Conservation (phyloP, 1,284 basidiomycete genomes). For the Phellopilus nigrolimitatus region DNA sequence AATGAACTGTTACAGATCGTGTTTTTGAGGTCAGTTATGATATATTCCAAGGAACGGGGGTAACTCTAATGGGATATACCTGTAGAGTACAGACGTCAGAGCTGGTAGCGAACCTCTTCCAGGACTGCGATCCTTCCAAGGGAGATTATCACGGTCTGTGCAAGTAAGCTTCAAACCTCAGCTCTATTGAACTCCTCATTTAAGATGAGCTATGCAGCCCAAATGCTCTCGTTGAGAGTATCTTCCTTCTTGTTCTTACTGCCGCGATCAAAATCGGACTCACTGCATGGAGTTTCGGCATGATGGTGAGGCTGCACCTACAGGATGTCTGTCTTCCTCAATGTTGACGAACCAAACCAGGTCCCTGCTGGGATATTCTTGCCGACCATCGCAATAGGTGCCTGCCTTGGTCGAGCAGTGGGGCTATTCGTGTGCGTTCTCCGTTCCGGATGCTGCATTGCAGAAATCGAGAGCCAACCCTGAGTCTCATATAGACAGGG, state of each 20-base stretch:
- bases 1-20: conserved; percentile 26
- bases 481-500: conserved; percentile 45
- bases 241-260: conserved; percentile 60
- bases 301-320: conserved; percentile 48
- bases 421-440: conserved; percentile 60
- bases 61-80: neutral
- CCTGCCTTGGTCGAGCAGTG: conserved; percentile 62
- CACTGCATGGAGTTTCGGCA: conserved; percentile 73
- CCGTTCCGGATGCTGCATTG: neutral
- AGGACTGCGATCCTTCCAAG: conserved; percentile 62
- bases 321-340: neutral
- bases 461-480: neutral
- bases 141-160: conserved; percentile 69
- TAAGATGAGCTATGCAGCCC: conserved; percentile 39
- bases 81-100: conserved; percentile 63
- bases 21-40: conserved; percentile 20
- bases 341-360: conserved; percentile 29
- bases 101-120: conserved; percentile 66
- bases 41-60: neutral
- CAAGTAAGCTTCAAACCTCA: conserved; percentile 49
- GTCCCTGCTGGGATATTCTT: conserved; percentile 72
- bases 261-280: conserved; percentile 55
- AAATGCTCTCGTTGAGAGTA: conserved; percentile 58
- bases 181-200: neutral
- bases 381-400: conserved; percentile 69